Percentiles rank a stretch among this genome's conserved stretches.
Evolutionary conservation across 371 early-diverging fungal species (phyloP).

Genomic region (Mortierella sp.): DNA sequence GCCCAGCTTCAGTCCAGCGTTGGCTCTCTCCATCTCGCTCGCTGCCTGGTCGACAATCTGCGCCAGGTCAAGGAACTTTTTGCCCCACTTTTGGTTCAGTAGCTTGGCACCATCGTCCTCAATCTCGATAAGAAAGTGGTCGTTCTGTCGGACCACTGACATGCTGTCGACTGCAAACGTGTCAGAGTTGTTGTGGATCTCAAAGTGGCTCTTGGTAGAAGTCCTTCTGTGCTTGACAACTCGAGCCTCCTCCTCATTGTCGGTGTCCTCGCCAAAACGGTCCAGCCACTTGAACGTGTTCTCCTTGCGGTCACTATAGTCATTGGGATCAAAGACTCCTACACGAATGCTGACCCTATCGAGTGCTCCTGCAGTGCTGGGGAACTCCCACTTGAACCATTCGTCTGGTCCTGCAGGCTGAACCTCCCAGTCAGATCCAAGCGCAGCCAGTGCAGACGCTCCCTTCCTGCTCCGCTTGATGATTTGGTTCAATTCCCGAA

Average conservation of each 20-base stretch:
- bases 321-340: conserved; percentile 43
- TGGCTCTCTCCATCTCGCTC: conserved; percentile 28
- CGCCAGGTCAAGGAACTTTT: conserved; percentile 37
- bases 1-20: conserved; percentile 28
- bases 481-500: conserved; percentile 32
- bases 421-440: conserved; percentile 47
- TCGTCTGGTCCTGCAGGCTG: conserved; percentile 31
- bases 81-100: conserved; percentile 34
- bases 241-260: neutral
- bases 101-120: conserved; percentile 47
- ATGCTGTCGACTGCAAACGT: conserved; percentile 17
- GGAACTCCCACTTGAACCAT: conserved; percentile 53
- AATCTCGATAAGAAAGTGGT: conserved; percentile 35
- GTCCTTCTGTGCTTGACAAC: neutral
- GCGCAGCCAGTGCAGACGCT: conserved; percentile 15
- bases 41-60: conserved; percentile 44
- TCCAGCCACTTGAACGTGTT: conserved; percentile 20
- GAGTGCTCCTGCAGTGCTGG: conserved; percentile 4
- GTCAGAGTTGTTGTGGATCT: conserved; percentile 20
- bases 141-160: conserved; percentile 21
- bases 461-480: conserved; percentile 31
- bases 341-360: conserved; percentile 42
- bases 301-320: conserved; percentile 27
- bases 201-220: conserved; percentile 9
- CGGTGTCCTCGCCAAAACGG: neutral